Evolutionary conservation across 352 stramenopile species (phyloP), one percentile per base, ranked within the genome.

Genomic region (Globisporangium spinosum): DNA sequence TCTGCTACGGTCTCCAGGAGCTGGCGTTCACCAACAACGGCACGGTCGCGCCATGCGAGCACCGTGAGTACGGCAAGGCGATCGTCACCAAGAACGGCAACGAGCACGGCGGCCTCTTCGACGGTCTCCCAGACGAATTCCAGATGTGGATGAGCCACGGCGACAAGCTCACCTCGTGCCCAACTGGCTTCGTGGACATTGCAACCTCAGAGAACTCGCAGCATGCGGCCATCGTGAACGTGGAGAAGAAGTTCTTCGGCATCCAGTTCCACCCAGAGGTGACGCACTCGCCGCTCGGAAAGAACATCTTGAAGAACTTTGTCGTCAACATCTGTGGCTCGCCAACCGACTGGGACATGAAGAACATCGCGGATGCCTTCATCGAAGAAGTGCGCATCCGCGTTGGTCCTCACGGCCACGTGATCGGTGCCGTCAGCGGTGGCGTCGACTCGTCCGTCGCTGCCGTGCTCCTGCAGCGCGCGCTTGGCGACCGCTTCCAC

Each of bases 111-210:
- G 78, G 79, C 1, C 82, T 99, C 15, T 95, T 99, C 68, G 76
- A 95, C 20, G 96, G 90, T 13, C 86, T 96, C 34, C 83, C 97
- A 23, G 89, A 96, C 27, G 85, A 98, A 64, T 98, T 98, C 78
- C 93, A 98, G 79, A 95, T 99, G 83, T 99, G 98, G 98, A 99
- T 99, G 98, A 98, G 92, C 76, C 98, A 99, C 81, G 97, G 97
- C 35, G 98, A 99, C 83, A 99, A 99, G 81, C 82, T 99, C 45
- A 96, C 91, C 67, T 78, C 84, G 43, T 88, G 97, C 32, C 97
- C 98, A 3, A 83, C 97, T 43, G 98, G 97, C 66, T 98, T 98
- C 75, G 80, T 94, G 34, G 84, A 97, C 73, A 87, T 98, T 40
- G 88, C 85, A 27, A 87, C 74, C 45, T 97, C 89, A 10, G 78